phyloP scores from a whole-genome alignment of 2,329 filamentous ascomycete genomes.

The Colletotrichum brevisporum region DNA sequence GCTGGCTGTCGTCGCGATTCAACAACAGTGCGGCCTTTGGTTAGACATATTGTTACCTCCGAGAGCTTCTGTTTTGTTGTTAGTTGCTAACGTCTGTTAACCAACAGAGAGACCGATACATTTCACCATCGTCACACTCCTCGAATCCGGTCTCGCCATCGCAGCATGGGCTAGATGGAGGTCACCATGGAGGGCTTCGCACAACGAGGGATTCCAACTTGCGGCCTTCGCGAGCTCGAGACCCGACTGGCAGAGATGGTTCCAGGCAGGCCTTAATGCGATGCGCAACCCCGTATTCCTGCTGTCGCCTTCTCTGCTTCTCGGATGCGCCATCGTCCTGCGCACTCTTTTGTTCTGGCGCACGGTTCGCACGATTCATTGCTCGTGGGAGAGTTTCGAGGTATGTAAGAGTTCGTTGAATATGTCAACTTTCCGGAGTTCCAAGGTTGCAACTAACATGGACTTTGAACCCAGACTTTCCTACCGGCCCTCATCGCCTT shows the following conservation, averaged over 20 bases:
- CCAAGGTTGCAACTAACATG: not conserved
- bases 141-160: constrained; percentile 44
- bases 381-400: constrained; percentile 51
- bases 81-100: not conserved
- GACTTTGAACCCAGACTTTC: constrained; percentile 46
- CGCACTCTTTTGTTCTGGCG: constrained; percentile 50
- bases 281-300: constrained; percentile 34
- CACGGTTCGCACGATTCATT: constrained; percentile 50
- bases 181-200: constrained; percentile 19
- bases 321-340: constrained; percentile 45
- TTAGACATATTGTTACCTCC: constrained; percentile 40
- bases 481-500: constrained; percentile 48
- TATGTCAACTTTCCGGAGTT: no score
- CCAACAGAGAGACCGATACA: constrained; percentile 52
- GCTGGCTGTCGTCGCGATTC: constrained; percentile 50
- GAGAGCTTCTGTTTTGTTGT: not conserved
- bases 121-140: constrained; percentile 49
- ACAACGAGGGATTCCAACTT: constrained; percentile 26
- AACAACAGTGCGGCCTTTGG: constrained; percentile 54
- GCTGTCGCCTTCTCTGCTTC: constrained; percentile 38
- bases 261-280: constrained; percentile 23
- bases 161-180: constrained; percentile 34
- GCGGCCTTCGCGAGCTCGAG: constrained; percentile 1
- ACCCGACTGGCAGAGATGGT: constrained; percentile 6
- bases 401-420: constrained; percentile 38